Base-by-base conservation (phyloP, 768 basidiomycete species). In the Clitopilus hobsonii region DNA sequence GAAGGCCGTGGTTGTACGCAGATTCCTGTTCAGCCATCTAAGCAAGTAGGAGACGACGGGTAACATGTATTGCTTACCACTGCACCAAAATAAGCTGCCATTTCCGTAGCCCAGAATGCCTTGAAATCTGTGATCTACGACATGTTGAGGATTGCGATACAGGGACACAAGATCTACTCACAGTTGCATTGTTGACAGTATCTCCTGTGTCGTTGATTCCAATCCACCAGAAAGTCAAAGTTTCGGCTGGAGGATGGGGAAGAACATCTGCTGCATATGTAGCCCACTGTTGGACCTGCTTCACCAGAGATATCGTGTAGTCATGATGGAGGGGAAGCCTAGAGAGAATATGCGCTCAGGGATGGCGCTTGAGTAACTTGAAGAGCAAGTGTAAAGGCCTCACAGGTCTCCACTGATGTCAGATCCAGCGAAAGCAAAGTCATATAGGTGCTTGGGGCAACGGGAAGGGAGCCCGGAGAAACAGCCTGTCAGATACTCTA, bases 141-240 rank as follows among this genome's bases (percentile, higher is more conserved):
- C 32, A n/a, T 4, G 4, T 36, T 36, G 4, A 36, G 32, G n/a
- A 36, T 14, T 3, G 10, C 4, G n/a, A 10, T 36, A 4, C 8
- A 14, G 13, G 32, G 13, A 14, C 10, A 11, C 32, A 11, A 3
- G n/a, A 11, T 11, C 32, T 36, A 45, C 41, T 45, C 22, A 23
- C 69, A 13, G 71, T 71, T 8, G 69, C 53, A 56, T 79, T 80
- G 25, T 61, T 63, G 23, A 77, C 52, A 1, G 75, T 75, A 61
- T 83, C 82, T 8, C 80, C 77, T 7, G 80, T 81, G 59, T 82
- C 81, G 65, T 81, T 83, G 52, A 81, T 82, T 7, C 82, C 81
- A 54, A 81, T 82, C 79, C 79, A 83, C 81, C 81, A 83, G 3
- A 73, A 69, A 3, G 78, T 75, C 26, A 82, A 63, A 2, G 80